Base-by-base conservation (phyloP, 257 asterid genomes). In the Mentha longifolia region DNA sequence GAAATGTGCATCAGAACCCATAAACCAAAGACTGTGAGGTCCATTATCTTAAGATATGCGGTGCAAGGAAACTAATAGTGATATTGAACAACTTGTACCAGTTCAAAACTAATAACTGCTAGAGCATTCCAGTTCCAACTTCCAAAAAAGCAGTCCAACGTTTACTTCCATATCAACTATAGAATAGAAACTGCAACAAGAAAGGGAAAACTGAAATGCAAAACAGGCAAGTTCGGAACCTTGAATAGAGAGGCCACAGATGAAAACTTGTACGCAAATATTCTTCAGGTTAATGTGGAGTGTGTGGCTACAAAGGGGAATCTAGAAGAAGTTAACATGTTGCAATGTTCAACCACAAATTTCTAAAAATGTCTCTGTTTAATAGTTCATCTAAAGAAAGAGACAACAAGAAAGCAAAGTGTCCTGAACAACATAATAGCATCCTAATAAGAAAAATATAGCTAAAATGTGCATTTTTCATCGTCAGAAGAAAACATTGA, bases 241-340 rank as follows among this genome's bases (percentile, higher is more conserved):
- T 94, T 91, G 80, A 94, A 94, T 54, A 96, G 95, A 82, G 97
- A 84, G 67, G 99, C 92, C 79, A 94, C 99, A 7, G 99, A 94
- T 57, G 99, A 94, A 77, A 94, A 94, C 78, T 89, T 94, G 85
- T 94, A 94, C 3, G 81, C 67, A 95, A 85, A 11, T 91, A 85
- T 80, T 91, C 98, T 78, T 89, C 98, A 33, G 97, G 95, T 64
- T 86, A 80, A 41, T 92, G 83, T 33, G 98, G 97, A 83, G 88
- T 89, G 74, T 91, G 96, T 85, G 39, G 95, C 84, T 61, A 91
- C 57, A 74, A 94, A 89, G 60, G 89, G 51, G 85, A 97, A 91
- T 73, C 82, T 85, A 28, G 98, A 94, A 80, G 95, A 91, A 74
- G 93, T 89, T 76, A 94, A 82, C 62, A 94, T 80, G 75, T 88